These are phyloP conservation scores for Aspergillus brasiliensis DNA, from an alignment of 2,329 filamentous ascomycete genomes.

Conservation along the genomic window DNA sequence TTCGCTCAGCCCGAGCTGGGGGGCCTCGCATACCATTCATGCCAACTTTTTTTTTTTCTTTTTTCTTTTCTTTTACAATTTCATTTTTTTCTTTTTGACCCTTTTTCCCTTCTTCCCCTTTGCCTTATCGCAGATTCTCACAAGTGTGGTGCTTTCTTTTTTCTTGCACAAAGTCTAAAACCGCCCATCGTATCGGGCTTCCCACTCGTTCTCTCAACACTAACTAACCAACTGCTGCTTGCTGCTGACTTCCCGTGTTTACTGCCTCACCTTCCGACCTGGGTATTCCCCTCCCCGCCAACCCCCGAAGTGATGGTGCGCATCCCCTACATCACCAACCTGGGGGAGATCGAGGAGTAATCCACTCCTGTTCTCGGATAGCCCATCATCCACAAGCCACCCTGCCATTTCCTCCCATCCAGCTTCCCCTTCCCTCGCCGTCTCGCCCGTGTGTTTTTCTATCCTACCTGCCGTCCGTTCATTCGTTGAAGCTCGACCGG, in stretches of 20 bases:
- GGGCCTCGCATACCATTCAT: slow-evolving; percentile 15
- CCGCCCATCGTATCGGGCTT: slow-evolving; percentile 9
- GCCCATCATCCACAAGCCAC: not conserved
- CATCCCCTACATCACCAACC: slow-evolving; percentile 24
- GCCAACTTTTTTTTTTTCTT: slow-evolving; percentile 14
- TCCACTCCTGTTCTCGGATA: slow-evolving; percentile 13
- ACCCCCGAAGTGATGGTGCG: slow-evolving; percentile 23
- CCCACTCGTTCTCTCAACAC: slow-evolving; percentile 4
- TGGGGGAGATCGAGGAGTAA: slow-evolving; percentile 19
- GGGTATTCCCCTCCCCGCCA: slow-evolving; percentile 17
- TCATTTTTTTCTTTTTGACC: slow-evolving; percentile 12
- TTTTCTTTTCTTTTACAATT: not conserved
- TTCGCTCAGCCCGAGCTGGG: not conserved
- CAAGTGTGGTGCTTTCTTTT: not conserved
- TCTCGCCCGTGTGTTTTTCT: not conserved
- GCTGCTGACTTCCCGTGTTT: slow-evolving; percentile 17
- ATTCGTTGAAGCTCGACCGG: not conserved
- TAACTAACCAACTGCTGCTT: not conserved
- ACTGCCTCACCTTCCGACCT: slow-evolving; percentile 13
- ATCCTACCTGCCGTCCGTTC: not conserved
- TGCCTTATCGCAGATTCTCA: slow-evolving; percentile 5
- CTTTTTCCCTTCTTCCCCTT: slow-evolving; percentile 1
- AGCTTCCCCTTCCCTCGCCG: not conserved
- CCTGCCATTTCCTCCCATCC: not conserved
- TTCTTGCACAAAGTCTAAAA: slow-evolving; percentile 9